Percentiles rank a stretch among this genome's conserved stretches.
Conservation (phyloP, 192 early-diverging fungal species). For the Podila clonocystis region DNA sequence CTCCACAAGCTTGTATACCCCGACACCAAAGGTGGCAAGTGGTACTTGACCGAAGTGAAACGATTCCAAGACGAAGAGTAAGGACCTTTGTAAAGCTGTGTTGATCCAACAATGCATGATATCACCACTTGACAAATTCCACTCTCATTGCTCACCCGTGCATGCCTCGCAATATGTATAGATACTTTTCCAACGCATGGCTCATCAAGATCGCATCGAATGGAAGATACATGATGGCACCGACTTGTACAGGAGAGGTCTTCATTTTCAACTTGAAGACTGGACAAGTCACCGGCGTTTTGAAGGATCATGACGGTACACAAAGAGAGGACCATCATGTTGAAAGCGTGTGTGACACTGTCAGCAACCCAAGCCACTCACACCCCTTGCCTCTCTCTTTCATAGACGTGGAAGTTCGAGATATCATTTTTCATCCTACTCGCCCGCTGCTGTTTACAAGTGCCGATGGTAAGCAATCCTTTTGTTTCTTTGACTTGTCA, state of each 20-base stretch:
- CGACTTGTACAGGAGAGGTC: slow-evolving; percentile 89
- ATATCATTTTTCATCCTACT: slow-evolving; percentile 89
- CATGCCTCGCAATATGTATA: slow-evolving; percentile 19
- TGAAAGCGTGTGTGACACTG: too few species aligned
- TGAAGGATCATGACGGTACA: slow-evolving; percentile 87
- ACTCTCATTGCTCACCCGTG: background rate
- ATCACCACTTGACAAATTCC: too few species aligned
- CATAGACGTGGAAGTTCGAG: slow-evolving; percentile 89
- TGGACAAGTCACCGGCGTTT: slow-evolving; percentile 77
- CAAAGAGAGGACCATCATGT: background rate
- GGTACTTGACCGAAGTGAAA: slow-evolving; percentile 81
- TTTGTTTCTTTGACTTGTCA: too few species aligned
- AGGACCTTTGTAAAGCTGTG: background rate
- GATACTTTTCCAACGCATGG: slow-evolving; percentile 94
- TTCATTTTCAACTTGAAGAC: slow-evolving; percentile 85
- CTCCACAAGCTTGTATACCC: slow-evolving; percentile 92
- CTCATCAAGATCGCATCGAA: slow-evolving; percentile 89
- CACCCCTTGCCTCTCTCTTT: background rate
- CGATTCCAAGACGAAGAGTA: slow-evolving; percentile 85
- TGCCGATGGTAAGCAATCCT: slow-evolving; percentile 72
- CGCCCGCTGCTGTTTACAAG: slow-evolving; percentile 84
- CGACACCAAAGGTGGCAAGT: slow-evolving; percentile 68
- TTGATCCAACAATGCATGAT: too few species aligned
- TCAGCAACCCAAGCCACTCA: too few species aligned
- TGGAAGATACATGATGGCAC: slow-evolving; percentile 89